These are phyloP conservation scores for Haplosporangium sp. DNA, from an alignment of 371 early-diverging fungal species.

Conservation along the genomic window DNA sequence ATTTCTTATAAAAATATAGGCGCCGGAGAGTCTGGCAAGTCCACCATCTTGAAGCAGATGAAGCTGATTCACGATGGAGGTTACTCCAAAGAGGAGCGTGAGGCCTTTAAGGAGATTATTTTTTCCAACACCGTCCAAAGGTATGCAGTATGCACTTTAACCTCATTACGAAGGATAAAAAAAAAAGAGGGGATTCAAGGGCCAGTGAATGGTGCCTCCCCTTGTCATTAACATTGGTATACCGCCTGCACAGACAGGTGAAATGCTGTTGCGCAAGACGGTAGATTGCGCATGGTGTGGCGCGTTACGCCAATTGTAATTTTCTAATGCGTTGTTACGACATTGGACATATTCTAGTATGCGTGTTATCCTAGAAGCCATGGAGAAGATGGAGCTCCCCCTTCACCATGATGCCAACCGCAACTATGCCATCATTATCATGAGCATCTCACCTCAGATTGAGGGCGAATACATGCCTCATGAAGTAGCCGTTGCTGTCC, in stretches of 20 bases:
- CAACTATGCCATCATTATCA: constrained; percentile 72
- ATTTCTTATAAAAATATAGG: constrained; percentile 63
- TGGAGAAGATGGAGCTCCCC: constrained; percentile 83
- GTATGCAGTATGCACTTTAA: constrained; percentile 11
- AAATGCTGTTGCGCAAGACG: too few relatives aligned
- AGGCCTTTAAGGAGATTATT: constrained; percentile 92
- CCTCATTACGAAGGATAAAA: background rate
- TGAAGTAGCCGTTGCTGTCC: constrained; percentile 82
- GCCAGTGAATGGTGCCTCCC: background rate
- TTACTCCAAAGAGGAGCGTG: constrained; percentile 86
- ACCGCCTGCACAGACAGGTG: too few relatives aligned
- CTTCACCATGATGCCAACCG: constrained; percentile 71
- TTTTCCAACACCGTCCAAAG: constrained; percentile 92
- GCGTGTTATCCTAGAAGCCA: constrained; percentile 94
- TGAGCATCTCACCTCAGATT: constrained; percentile 84
- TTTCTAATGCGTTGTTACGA: background rate
- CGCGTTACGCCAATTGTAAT: background rate
- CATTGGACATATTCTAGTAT: constrained; percentile 60
- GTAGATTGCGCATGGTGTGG: too few relatives aligned
- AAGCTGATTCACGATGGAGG: constrained; percentile 95
- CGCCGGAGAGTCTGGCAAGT: constrained; percentile 97
- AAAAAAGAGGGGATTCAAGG: background rate
- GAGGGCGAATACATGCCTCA: constrained; percentile 84
- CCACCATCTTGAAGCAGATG: constrained; percentile 98
- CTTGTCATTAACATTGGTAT: too few relatives aligned